Base-by-base conservation (phyloP, 2,329 filamentous ascomycete genomes). In the Xylariaceae sp. region DNA sequence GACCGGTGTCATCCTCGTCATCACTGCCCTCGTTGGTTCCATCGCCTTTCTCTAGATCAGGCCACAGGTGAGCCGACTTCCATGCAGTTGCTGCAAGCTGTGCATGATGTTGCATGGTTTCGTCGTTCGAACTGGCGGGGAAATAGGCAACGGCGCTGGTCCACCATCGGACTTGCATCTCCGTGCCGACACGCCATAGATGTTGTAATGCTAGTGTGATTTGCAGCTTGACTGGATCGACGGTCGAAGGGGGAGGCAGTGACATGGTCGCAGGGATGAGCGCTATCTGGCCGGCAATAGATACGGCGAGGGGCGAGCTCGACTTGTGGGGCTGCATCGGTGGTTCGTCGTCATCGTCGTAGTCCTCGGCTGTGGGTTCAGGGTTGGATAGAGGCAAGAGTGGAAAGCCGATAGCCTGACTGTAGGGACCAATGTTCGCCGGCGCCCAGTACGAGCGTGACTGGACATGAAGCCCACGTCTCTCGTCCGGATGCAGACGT, bases 361-460 rank as follows among this genome's bases (percentile, higher is more conserved):
- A 30, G 7, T 71, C 60, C 7, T 39, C 9, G 4, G n/a, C 51
- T 15, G 48, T 18, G 9, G 15, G 49, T 41, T 58, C 45, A 23
- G 53, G 51, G 71, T 74, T 9, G 9, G 57, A 51, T 11, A 53
- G 52, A 41, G 51, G 39, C 7, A 73, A 53, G 1, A 79, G 68
- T 9, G 78, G 77, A 9, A 84, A 75, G 1, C 82, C 79, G 53
- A 94, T 85, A 3, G 92, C 91, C 76, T 99, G 94, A 58, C 92
- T 97, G 74, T 97, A 97, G 0, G 94, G 94, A 0, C 94, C 94
- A 56, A 99, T 97, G 70, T 97, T 97, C 17, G 94, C 93, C 0
- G 94, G 94, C 0, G 94, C 94, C 94, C 94, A 99, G 78, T 97
- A 97, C 9, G 91, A 96, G 45, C 90, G 81, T 2, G 89, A 92